Evolutionary conservation across 108 stramenopile genomes (phyloP).

Genomic region (Nannochloropsis gaditana): DNA sequence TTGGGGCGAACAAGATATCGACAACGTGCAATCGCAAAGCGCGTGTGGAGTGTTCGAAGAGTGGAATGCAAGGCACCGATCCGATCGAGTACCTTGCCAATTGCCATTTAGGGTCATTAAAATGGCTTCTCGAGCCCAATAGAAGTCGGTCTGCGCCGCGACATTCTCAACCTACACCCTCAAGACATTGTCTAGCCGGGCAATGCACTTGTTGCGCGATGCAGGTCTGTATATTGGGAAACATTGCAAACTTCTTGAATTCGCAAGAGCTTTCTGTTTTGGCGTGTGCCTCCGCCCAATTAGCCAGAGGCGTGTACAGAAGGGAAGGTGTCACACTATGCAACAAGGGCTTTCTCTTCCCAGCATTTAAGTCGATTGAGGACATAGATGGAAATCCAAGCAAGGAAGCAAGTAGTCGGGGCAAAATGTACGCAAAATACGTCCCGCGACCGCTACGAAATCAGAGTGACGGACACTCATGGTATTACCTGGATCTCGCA

Average conservation of each 20-base stretch:
- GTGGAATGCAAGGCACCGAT: neutral
- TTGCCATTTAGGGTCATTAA: neutral
- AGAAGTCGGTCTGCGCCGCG: too few species aligned
- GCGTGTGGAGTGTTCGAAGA: too few species aligned
- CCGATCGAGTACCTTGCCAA: neutral
- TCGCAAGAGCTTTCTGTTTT: neutral
- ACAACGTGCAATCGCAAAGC: too few species aligned
- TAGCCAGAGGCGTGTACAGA: neutral
- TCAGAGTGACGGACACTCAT: neutral
- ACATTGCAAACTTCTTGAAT: neutral
- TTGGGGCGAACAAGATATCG: too few species aligned
- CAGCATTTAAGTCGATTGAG: neutral
- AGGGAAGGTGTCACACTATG: neutral
- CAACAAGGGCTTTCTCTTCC: neutral
- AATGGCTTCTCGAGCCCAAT: constrained; percentile 6
- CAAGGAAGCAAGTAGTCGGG: neutral
- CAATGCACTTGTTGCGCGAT: neutral
- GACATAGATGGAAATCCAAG: neutral
- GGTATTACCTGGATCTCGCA: neutral
- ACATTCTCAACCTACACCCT: too few species aligned
- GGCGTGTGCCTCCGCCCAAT: too few species aligned
- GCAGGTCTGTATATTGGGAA: neutral
- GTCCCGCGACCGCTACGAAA: neutral
- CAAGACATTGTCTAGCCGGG: too few species aligned
- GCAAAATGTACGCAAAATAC: neutral